These are phyloP conservation scores for Carex pumila DNA, from an alignment of 176 grass and related monocot species.

Conservation along the genomic window DNA sequence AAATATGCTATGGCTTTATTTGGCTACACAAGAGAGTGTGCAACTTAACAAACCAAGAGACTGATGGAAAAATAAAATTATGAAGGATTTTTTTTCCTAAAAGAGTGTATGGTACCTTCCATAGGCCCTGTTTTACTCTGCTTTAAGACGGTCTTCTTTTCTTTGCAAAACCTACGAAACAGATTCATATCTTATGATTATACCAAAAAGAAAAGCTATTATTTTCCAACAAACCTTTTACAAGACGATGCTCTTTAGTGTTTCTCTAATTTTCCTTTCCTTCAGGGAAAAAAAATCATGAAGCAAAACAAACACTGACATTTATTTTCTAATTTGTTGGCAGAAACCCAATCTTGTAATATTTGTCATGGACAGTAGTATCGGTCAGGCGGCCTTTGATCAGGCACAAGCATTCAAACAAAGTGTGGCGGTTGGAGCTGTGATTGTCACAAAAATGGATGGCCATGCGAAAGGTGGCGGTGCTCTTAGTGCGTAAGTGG, in stretches of 20 bases:
- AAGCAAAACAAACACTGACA: constrained; percentile 8
- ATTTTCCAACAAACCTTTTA: neutral
- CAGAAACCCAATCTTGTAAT: constrained; percentile 94
- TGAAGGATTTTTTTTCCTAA: neutral
- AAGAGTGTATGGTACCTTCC: neutral
- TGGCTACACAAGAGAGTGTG: no score
- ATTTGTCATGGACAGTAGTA: constrained; percentile 99
- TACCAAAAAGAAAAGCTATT: neutral
- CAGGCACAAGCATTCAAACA: constrained; percentile 96
- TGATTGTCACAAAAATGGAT: constrained; percentile 98
- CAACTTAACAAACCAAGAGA: no score
- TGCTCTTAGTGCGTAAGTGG: constrained; percentile 91
- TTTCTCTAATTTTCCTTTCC: neutral
- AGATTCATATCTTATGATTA: neutral
- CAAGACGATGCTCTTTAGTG: neutral
- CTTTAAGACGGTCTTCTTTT: no score
- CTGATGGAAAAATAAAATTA: neutral
- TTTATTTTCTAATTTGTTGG: constrained; percentile 25
- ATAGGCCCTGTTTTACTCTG: neutral
- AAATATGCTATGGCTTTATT: no score
- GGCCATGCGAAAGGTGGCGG: constrained; percentile 87
- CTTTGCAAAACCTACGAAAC: neutral
- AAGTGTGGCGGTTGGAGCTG: constrained; percentile 94
- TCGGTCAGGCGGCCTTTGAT: constrained; percentile 97
- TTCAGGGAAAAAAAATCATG: neutral